These are phyloP conservation scores for Aquanectria penicillioides DNA, from an alignment of 2,329 filamentous ascomycete genomes.

Conservation along the genomic window DNA sequence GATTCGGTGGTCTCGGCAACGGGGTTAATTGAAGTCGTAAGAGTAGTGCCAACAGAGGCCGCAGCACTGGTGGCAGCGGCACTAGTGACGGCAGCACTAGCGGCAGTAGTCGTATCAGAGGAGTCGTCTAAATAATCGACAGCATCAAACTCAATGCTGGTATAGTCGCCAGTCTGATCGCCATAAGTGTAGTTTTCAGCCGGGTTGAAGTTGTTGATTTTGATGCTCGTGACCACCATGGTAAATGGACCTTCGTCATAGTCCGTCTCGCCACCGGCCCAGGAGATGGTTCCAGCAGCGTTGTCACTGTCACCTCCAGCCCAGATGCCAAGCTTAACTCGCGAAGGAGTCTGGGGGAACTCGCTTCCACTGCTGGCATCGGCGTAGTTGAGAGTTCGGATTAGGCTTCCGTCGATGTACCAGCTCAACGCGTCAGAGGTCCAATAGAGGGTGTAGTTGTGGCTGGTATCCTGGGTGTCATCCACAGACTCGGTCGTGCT, in stretches of 20 bases:
- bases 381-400: constrained; percentile 45
- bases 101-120: not conserved
- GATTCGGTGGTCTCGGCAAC: not conserved
- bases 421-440: constrained; percentile 66
- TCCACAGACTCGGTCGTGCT: constrained; percentile 56
- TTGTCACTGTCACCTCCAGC: constrained; percentile 52
- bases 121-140: not conserved
- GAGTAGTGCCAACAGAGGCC: not conserved
- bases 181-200: constrained; percentile 46
- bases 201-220: constrained; percentile 55
- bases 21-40: not conserved
- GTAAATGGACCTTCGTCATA: constrained; percentile 61
- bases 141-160: constrained; percentile 36
- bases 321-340: constrained; percentile 70
- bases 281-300: constrained; percentile 69
- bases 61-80: not conserved
- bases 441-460: constrained; percentile 78
- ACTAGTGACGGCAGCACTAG: not conserved
- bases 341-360: constrained; percentile 78
- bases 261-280: constrained; percentile 68
- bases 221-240: constrained; percentile 62
- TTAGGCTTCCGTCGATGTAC: constrained; percentile 62
- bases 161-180: constrained; percentile 37
- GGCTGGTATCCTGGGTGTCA: constrained; percentile 51
- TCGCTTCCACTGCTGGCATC: constrained; percentile 58